Base-by-base conservation (phyloP, 306 rosid species). In the Pterocarpus macrocarpus region DNA sequence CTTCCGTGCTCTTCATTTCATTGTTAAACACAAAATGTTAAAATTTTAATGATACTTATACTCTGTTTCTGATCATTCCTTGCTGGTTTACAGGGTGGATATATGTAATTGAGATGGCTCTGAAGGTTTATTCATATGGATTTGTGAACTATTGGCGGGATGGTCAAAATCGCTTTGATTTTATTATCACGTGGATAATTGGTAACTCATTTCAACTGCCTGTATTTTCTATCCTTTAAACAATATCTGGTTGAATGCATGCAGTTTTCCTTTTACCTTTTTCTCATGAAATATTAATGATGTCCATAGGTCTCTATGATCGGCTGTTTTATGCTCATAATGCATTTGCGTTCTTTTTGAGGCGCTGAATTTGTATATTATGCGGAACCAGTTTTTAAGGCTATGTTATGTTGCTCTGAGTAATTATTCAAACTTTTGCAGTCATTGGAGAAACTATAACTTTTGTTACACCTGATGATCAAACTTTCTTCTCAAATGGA, bases 161-260 rank as follows among this genome's bases (percentile, higher is more conserved):
- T 89, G 98, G 97, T 58, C 98, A 93, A 85, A 95, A 93, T 81
- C 91, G 83, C 75, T 95, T 95, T 86, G 99, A 95, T 88, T 95
- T 95, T 85, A 76, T 90, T 10, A 80, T 95, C 88, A 93, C 98
- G 0, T 88, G 84, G 93, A 82, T 85, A 73, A 95, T 95, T 81
- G 99, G 99, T 93, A 93, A 85, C 44, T 57, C 39, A 44, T 77
- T 68, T 65, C 47, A 76, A 67, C 73, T 38, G 45, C 72, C 39
- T 39, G 14, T 52, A 13, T 47, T 75, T 76, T 69, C 34, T 41
- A 28, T 62, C 66, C 67, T 68, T 69, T 75, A 47, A 70, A 47
- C 9, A 64, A 22, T 39, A 50, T 79, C 39, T 78, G 73, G 45
- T 78, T 73, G 59, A 75, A 58, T 58, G 50, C 55, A 52, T 64